Conservation (phyloP, 1,284 basidiomycete species). For the Phylloporus sp. region DNA sequence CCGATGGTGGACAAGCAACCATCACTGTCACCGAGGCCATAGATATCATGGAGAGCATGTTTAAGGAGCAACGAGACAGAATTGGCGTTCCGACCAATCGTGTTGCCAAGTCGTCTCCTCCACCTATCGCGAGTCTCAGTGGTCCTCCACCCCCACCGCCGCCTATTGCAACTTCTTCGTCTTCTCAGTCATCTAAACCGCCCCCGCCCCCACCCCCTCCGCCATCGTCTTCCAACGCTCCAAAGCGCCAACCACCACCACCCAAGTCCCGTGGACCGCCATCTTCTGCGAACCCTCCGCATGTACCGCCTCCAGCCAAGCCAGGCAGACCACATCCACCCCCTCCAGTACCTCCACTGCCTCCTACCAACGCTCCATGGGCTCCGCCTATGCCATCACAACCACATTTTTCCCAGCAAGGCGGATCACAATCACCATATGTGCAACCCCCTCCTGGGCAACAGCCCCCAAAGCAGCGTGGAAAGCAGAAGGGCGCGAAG, state of each 20-base stretch:
- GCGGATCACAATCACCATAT: conserved; percentile 7
- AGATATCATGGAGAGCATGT: conserved; percentile 31
- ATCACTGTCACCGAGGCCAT: conserved; percentile 28
- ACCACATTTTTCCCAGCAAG: conserved; percentile 6
- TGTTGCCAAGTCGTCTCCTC: conserved; percentile 17
- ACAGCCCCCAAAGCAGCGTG: conserved; percentile 5
- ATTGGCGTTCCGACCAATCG: conserved; percentile 31
- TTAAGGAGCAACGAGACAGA: conserved; percentile 36
- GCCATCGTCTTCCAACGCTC: neutral
- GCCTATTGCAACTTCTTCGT: conserved; percentile 31
- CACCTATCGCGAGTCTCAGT: conserved; percentile 29
- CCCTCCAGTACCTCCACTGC: neutral
- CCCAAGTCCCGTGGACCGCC: neutral
- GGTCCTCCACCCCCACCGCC: conserved; percentile 35
- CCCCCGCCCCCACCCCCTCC: conserved; percentile 13
- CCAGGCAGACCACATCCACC: neutral
- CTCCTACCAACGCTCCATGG: conserved; percentile 7
- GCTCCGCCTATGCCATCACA: conserved; percentile 1
- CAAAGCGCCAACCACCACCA: neutral
- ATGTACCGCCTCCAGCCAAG: neutral
- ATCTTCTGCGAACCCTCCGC: neutral
- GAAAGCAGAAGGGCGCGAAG: neutral
- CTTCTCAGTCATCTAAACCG: conserved; percentile 31
- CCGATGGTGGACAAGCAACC: conserved; percentile 16
- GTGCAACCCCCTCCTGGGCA: conserved; percentile 6